phyloP scores from a whole-genome alignment of 208 protist genomes.

The Leishmania arabica region DNA sequence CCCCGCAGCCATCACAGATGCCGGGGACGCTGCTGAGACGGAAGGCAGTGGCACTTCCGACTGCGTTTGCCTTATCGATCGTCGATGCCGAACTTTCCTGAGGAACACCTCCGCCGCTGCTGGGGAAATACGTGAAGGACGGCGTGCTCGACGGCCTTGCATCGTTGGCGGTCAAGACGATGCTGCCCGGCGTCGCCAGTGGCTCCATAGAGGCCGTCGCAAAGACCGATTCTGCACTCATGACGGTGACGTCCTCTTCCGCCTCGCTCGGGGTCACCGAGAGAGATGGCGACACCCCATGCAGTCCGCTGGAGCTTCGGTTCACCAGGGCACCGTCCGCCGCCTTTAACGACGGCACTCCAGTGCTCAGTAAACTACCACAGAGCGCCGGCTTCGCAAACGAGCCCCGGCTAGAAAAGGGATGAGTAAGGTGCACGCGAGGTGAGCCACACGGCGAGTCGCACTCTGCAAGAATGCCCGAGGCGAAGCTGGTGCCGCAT shows the following conservation, averaged over 20 bases:
- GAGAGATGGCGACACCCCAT: slow-evolving; percentile 2
- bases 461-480: neutral
- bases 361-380: neutral
- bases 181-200: neutral
- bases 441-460: slow-evolving; percentile 18
- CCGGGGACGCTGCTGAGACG: neutral
- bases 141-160: slow-evolving; percentile 18
- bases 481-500: neutral
- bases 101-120: neutral
- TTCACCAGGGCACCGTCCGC: neutral
- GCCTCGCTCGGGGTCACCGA: slow-evolving; percentile 7
- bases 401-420: neutral
- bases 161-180: neutral
- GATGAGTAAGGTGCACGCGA: slow-evolving; percentile 6
- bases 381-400: neutral
- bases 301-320: slow-evolving; percentile 6
- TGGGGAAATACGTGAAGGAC: slow-evolving; percentile 30
- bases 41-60: neutral
- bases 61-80: neutral
- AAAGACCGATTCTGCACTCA: neutral
- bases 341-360: neutral
- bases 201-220: neutral
- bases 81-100: neutral
- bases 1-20: neutral
- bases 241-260: neutral